Base-by-base conservation (phyloP, 1,284 basidiomycete species). In the Leccinum pachyderme region DNA sequence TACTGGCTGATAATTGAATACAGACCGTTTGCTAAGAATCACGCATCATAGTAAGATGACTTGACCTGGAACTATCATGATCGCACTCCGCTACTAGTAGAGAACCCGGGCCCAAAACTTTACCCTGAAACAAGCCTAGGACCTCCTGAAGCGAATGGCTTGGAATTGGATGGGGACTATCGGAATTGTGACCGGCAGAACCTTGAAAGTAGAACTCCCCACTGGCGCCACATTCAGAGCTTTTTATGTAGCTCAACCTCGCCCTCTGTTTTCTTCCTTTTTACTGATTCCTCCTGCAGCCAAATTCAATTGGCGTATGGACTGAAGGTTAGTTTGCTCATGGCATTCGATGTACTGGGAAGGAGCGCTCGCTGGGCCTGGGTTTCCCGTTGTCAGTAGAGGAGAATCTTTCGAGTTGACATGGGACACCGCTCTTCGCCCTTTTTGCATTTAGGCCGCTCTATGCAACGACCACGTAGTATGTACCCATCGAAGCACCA, bases 401-500 rank as follows among this genome's bases (percentile, higher is more conserved):
- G 60, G 60, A 7, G 57, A 57, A 24, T 9, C 57, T 22, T 35
- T 60, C 2, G 61, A 47, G 5, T 39, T 61, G 41, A 61, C 60
- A 4, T 61, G 61, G 54, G 60, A 58, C 0, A 58, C n/a, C n/a
- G n/a, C n/a, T n/a, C n/a, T n/a, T n/a, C n/a, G 15, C n/a, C 8
- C 35, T 18, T 37, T 37, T 18, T 9, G n/a, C n/a, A 18, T 39
- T 3, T 39, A 39, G 37, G 9, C 11, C 37, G 37, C 37, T 39
- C 37, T 39, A 47, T 4, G 54, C 59, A 7, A 58, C 57, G 35
- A 33, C 61, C 11, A 58, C 64, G 28, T 75, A 72, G n/a, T n/a
- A n/a, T n/a, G n/a, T n/a, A 46, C 65, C 71, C 3, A 67, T 73
- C 9, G 64, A 73, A 37, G 71, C 73, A 4, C 71, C 71, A 0